Conservation (phyloP, 2,329 filamentous ascomycete species). For the Calonectria pseudoturangicola region DNA sequence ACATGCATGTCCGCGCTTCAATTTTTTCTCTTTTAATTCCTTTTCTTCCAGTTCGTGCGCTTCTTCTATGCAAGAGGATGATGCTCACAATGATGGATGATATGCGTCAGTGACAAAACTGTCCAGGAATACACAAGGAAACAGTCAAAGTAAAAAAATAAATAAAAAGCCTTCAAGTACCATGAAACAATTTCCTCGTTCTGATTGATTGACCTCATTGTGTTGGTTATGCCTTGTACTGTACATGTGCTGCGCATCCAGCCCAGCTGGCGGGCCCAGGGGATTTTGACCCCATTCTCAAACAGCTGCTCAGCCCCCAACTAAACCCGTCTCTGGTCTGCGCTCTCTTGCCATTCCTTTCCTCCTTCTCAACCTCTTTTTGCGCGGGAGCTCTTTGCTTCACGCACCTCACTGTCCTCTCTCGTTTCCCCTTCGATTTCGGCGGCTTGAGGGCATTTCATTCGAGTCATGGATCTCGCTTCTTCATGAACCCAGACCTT, state of each 20-base stretch:
- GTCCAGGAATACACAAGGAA: too few species aligned
- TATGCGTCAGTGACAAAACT: not conserved
- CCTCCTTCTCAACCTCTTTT: not conserved
- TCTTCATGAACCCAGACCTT: not conserved
- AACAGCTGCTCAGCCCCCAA: conserved; percentile 23
- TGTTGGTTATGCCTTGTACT: not conserved
- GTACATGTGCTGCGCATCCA: not conserved
- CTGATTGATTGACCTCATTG: not conserved
- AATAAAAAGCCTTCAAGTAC: too few species aligned
- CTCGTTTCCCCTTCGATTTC: too few species aligned
- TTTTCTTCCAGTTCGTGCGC: not conserved
- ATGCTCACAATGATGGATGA: not conserved
- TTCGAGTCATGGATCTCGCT: conserved; percentile 14
- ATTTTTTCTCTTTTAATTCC: not conserved
- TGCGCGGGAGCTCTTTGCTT: not conserved
- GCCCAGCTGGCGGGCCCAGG: conserved; percentile 1
- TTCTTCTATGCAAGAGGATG: not conserved
- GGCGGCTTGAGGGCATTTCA: not conserved
- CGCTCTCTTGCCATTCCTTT: not conserved
- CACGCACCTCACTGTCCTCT: not conserved
- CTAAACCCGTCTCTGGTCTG: not conserved
- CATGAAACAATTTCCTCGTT: too few species aligned
- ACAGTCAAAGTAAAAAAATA: too few species aligned
- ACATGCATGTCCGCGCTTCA: not conserved
- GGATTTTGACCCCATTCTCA: conserved; percentile 11